Evolutionary conservation across 139 green algal genomes (phyloP).

Genomic region (Marvania coccoides): DNA sequence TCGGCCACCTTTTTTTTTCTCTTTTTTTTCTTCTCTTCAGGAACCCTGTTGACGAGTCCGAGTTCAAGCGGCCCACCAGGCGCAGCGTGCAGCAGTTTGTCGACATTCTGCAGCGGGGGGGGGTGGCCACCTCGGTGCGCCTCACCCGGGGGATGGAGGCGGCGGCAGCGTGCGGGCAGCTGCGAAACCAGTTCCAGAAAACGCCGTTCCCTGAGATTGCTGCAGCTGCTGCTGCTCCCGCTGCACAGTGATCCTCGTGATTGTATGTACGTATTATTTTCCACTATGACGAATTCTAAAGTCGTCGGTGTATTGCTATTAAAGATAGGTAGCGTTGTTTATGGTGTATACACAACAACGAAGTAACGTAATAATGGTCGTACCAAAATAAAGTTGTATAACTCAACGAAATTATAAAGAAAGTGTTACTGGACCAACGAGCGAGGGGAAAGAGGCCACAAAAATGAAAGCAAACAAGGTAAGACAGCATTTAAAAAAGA

Average conservation of each 20-base stretch:
- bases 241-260: neutral
- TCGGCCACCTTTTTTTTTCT: constrained; percentile 3
- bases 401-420: too few species aligned
- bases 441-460: too few species aligned
- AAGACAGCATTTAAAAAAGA: too few species aligned
- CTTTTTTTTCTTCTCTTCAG: too few species aligned
- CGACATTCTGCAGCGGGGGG: constrained; percentile 47
- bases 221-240: neutral
- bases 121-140: constrained; percentile 53
- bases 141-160: constrained; percentile 80
- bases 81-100: constrained; percentile 43
- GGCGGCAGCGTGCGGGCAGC: constrained; percentile 91
- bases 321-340: too few species aligned
- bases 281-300: too few species aligned
- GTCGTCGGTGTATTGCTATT: too few species aligned
- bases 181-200: constrained; percentile 90
- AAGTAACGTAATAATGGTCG: too few species aligned
- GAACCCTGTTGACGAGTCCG: constrained; percentile 87
- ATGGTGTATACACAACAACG: too few species aligned
- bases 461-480: too few species aligned
- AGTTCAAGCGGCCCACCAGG: constrained; percentile 65
- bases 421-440: too few species aligned
- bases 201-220: constrained; percentile 47
- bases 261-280: neutral
- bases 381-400: too few species aligned